A percentile compares a stretch with the other conserved stretches of the same genome.
Conservation (phyloP, 345 rosid species). For the Heritiera fomes region DNA sequence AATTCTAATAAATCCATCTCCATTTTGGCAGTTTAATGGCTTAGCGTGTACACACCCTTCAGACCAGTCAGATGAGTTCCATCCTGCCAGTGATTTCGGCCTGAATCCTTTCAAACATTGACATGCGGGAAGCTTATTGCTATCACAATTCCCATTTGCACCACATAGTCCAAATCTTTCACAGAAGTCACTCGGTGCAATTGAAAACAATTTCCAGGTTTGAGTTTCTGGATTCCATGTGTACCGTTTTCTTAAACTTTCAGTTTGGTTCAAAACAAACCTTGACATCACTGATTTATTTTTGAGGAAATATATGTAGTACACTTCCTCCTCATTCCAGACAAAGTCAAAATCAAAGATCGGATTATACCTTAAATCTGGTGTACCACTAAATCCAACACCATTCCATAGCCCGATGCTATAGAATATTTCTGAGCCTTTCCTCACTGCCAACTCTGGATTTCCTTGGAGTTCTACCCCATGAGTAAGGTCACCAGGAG, state of each 20-base stretch:
- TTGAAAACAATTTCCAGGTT: conserved; percentile 33
- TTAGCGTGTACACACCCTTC: too few species aligned
- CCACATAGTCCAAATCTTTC: conserved; percentile 42
- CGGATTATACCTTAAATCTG: not conserved
- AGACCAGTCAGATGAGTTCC: too few species aligned
- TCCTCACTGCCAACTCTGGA: conserved; percentile 36
- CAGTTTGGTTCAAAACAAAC: too few species aligned
- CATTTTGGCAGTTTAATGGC: too few species aligned
- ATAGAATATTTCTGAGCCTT: conserved; percentile 15
- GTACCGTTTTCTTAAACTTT: not conserved
- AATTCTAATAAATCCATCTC: too few species aligned
- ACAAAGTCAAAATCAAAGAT: conserved; percentile 28
- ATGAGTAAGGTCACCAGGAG: conserved; percentile 32
- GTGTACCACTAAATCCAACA: conserved; percentile 32
- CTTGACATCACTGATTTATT: too few species aligned
- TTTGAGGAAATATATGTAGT: too few species aligned
- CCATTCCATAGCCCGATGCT: conserved; percentile 55
- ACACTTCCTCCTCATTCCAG: conserved; percentile 24
- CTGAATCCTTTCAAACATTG: too few species aligned
- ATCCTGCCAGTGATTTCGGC: too few species aligned
- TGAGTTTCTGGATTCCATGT: conserved; percentile 29
- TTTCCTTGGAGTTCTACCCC: conserved; percentile 33
- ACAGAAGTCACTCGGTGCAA: conserved; percentile 38
- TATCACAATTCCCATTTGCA: conserved; percentile 35
- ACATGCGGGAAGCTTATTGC: conserved; percentile 22